These are phyloP conservation scores for Suillus placidus DNA, from an alignment of 768 basidiomycete genomes.

Conservation along the genomic window DNA sequence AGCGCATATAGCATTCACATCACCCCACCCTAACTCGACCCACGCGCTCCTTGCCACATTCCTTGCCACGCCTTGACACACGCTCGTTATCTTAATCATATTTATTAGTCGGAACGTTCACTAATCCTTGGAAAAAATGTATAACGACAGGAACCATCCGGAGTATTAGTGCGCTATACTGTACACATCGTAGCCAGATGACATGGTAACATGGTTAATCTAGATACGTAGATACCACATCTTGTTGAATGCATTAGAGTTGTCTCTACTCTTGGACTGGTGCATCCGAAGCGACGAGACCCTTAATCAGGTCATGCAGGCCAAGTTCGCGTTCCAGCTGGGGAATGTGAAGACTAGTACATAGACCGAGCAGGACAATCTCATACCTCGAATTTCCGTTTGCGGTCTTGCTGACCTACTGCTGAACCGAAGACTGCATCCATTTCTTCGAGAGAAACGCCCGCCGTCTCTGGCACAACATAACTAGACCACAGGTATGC, in stretches of 20 bases:
- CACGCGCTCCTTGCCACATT: neutral
- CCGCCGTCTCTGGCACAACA: conserved; percentile 75
- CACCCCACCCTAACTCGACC: neutral
- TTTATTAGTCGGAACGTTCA: neutral
- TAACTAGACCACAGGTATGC: conserved; percentile 75
- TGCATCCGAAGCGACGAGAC: conserved; percentile 27
- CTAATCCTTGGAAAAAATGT: neutral
- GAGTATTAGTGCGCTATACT: conserved; percentile 3
- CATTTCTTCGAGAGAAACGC: conserved; percentile 75
- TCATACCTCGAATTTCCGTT: conserved; percentile 55
- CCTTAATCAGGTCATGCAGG: conserved; percentile 46
- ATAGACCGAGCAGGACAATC: neutral
- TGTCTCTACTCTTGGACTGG: neutral
- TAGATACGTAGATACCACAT: conserved; percentile 6
- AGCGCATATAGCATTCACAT: neutral
- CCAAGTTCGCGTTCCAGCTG: conserved; percentile 65
- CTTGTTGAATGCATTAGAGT: conserved; percentile 1
- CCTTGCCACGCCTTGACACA: neutral
- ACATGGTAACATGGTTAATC: neutral
- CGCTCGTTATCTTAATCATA: neutral
- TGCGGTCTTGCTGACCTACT: conserved; percentile 57
- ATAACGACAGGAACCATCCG: neutral
- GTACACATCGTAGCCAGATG: conserved; percentile 2
- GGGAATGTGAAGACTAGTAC: neutral
- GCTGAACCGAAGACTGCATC: conserved; percentile 66